Conservation (phyloP, 306 rosid genomes). For the Fragaria iinumae region DNA sequence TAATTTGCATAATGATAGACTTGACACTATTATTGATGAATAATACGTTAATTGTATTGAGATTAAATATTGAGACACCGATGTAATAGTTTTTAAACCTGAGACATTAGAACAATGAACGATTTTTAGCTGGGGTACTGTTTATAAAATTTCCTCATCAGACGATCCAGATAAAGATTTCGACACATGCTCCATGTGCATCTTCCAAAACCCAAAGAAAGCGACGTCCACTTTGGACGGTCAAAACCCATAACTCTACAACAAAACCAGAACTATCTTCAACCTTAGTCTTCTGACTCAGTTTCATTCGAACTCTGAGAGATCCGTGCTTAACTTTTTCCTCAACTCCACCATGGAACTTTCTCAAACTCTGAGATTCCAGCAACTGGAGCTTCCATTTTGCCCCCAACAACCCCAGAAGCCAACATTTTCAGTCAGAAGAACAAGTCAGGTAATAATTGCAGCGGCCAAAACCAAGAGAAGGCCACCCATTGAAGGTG, state of each 20-base stretch:
- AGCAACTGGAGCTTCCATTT: constrained; percentile 24
- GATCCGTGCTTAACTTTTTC: constrained; percentile 6
- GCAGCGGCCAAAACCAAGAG: constrained; percentile 39
- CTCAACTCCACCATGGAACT: constrained; percentile 38
- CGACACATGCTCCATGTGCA: constrained; percentile 6
- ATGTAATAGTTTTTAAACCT: too few species aligned
- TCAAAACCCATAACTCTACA: neutral
- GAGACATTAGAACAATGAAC: too few species aligned
- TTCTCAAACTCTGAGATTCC: constrained; percentile 30
- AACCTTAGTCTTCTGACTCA: neutral
- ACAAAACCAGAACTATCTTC: neutral
- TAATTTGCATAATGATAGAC: too few species aligned
- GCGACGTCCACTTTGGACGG: constrained; percentile 11
- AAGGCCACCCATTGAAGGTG: constrained; percentile 52
- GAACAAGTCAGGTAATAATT: constrained; percentile 13
- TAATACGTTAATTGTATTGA: too few species aligned
- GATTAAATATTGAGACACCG: too few species aligned
- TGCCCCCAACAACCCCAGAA: constrained; percentile 19
- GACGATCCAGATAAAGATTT: neutral
- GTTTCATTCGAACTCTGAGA: neutral
- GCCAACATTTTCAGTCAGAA: neutral
- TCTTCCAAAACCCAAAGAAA: neutral
- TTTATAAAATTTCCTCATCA: neutral
- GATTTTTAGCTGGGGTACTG: too few species aligned
- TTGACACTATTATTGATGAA: too few species aligned